These are phyloP conservation scores for Patellifolia procumbens DNA, from an alignment of 179 eudicot genomes.

Conservation along the genomic window DNA sequence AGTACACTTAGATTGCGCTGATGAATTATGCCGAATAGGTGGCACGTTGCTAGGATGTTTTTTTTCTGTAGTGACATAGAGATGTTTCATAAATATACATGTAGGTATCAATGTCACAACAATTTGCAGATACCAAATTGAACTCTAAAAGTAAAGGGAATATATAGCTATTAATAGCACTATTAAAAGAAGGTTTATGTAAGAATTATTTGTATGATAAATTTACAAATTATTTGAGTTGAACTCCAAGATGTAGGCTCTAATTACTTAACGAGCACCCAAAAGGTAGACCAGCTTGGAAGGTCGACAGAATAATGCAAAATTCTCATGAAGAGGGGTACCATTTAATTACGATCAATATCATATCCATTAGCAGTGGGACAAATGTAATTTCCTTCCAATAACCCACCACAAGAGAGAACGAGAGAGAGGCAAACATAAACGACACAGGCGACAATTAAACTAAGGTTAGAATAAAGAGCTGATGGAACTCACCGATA, in stretches of 20 bases:
- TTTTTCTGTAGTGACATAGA: constrained; percentile 44
- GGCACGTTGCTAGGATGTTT: constrained; percentile 29
- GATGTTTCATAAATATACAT: background rate
- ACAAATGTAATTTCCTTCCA: background rate
- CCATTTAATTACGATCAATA: background rate
- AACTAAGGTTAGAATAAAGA: background rate
- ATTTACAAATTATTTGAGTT: background rate
- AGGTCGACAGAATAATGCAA: background rate
- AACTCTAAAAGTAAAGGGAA: background rate
- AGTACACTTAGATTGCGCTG: constrained; percentile 36
- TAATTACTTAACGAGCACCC: background rate
- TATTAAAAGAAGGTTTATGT: background rate
- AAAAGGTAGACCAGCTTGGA: background rate
- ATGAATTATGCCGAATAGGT: constrained; percentile 35
- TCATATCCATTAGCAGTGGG: background rate
- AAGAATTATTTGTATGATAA: background rate
- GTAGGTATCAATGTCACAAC: background rate
- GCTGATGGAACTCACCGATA: constrained; percentile 48
- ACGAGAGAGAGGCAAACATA: background rate
- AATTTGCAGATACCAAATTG: background rate
- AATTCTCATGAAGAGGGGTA: background rate
- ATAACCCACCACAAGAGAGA: background rate
- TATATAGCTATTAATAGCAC: background rate
- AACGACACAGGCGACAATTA: background rate
- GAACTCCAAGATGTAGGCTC: background rate